A percentile compares a stretch with the other conserved stretches of the same genome.
Conservation (phyloP, 257 asterid genomes). For the Haberlea rhodopensis region DNA sequence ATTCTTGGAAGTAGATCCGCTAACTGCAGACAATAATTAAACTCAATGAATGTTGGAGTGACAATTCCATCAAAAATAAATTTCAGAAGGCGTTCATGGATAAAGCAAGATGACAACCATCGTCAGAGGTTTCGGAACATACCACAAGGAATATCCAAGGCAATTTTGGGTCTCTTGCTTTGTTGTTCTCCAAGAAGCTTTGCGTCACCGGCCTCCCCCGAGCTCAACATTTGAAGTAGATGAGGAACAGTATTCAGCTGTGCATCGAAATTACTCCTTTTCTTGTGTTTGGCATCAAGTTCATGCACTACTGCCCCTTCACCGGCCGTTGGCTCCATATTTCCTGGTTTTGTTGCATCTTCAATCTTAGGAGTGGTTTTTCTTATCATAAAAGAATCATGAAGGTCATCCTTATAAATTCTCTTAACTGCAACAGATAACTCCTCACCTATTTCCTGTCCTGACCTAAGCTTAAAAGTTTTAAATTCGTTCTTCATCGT, state of each 20-base stretch:
- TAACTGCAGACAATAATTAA: slow-evolving; percentile 5
- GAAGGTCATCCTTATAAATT: neutral
- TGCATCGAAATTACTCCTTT: neutral
- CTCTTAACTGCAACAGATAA: slow-evolving; percentile 16
- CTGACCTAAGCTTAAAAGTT: slow-evolving; percentile 24
- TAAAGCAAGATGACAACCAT: no score
- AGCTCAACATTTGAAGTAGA: neutral
- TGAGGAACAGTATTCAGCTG: neutral
- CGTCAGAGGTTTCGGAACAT: neutral
- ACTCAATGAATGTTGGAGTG: no score
- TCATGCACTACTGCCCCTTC: neutral
- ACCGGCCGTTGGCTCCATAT: neutral
- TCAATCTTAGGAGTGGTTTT: neutral
- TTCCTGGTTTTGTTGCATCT: neutral
- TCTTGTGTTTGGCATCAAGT: neutral
- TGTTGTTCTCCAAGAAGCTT: neutral
- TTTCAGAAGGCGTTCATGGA: no score
- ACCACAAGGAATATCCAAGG: neutral
- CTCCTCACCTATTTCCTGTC: slow-evolving; percentile 21
- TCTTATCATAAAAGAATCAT: neutral
- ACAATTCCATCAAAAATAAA: no score
- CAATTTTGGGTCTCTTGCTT: neutral
- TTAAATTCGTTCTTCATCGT: slow-evolving; percentile 26
- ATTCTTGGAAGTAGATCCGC: neutral
- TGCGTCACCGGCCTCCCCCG: neutral